These are phyloP conservation scores for Naganishia onofrii DNA, from an alignment of 768 basidiomycete genomes.

Conservation along the genomic window DNA sequence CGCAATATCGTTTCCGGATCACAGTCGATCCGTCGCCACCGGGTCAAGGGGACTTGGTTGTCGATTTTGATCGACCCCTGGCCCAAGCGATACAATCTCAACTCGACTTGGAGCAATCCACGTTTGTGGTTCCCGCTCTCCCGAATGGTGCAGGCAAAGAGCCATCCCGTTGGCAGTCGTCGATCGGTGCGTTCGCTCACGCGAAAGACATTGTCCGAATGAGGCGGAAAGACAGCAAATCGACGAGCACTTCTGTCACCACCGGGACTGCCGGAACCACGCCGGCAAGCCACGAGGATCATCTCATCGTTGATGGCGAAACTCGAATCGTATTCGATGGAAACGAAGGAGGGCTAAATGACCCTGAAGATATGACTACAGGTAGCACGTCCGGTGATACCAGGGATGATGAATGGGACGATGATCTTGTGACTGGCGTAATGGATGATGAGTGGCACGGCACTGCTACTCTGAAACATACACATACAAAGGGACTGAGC, in stretches of 20 bases:
- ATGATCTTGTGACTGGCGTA: constrained; percentile 7
- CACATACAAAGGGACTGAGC: not conserved
- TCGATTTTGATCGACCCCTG: not conserved
- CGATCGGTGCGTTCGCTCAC: constrained; percentile 10
- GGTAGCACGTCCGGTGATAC: constrained; percentile 17
- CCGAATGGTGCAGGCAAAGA: constrained; percentile 18
- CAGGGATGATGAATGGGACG: constrained; percentile 18
- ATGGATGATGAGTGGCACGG: constrained; percentile 17
- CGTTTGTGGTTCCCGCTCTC: not conserved
- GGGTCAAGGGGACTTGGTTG: not conserved
- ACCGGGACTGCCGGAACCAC: constrained; percentile 2
- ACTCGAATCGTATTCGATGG: not conserved
- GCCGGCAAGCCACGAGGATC: not conserved
- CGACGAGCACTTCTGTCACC: constrained; percentile 3
- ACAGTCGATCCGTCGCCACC: not conserved
- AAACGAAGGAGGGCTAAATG: constrained; percentile 3
- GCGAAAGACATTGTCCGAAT: constrained; percentile 11
- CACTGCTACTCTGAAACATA: not conserved
- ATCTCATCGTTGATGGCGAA: not conserved
- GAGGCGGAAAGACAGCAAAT: constrained; percentile 15
- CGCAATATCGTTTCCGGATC: constrained; percentile 3
- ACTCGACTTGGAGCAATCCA: constrained; percentile 8
- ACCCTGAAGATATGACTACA: constrained; percentile 9
- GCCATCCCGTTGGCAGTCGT: constrained; percentile 11
- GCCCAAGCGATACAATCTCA: constrained; percentile 4